Evolutionary conservation across 1,139 yeast genomes (phyloP).

Genomic region (Yamadazyma triangularis): DNA sequence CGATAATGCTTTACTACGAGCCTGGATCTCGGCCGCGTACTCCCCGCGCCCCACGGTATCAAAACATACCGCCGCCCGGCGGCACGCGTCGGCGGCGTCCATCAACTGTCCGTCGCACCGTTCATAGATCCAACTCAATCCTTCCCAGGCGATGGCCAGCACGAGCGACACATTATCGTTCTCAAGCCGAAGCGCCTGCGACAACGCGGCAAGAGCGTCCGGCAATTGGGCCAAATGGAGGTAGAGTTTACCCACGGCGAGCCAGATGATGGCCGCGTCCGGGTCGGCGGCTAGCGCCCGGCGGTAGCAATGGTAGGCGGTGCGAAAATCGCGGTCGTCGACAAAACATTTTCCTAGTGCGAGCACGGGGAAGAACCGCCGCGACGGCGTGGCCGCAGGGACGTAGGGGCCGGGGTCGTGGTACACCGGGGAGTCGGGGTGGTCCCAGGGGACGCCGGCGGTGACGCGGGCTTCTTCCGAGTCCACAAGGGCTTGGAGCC

Average conservation of each 20-base stretch:
- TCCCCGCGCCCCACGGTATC: conserved; percentile 18
- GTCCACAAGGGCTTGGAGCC: no score
- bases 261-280: conserved; percentile 56
- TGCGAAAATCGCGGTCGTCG: conserved; percentile 40
- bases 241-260: conserved; percentile 60
- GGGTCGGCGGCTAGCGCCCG: conserved; percentile 53
- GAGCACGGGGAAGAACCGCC: conserved; percentile 41
- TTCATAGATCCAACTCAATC: conserved; percentile 59
- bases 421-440: no score
- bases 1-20: background rate
- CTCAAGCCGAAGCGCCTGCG: conserved; percentile 55
- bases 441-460: no score
- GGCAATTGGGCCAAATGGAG: conserved; percentile 55
- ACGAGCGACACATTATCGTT: conserved; percentile 47
- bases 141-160: conserved; percentile 63
- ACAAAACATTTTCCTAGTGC: conserved; percentile 53
- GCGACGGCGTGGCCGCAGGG: no score
- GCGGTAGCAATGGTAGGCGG: conserved; percentile 57
- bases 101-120: conserved; percentile 55
- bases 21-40: background rate
- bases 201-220: conserved; percentile 64
- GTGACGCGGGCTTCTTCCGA: no score
- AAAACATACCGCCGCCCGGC: conserved; percentile 48
- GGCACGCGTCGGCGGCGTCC: conserved; percentile 60
- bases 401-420: no score